Evolutionary conservation across 106 monocot species (phyloP), one percentile per base, ranked within the genome.

Genomic region (Triglochin maritima): DNA sequence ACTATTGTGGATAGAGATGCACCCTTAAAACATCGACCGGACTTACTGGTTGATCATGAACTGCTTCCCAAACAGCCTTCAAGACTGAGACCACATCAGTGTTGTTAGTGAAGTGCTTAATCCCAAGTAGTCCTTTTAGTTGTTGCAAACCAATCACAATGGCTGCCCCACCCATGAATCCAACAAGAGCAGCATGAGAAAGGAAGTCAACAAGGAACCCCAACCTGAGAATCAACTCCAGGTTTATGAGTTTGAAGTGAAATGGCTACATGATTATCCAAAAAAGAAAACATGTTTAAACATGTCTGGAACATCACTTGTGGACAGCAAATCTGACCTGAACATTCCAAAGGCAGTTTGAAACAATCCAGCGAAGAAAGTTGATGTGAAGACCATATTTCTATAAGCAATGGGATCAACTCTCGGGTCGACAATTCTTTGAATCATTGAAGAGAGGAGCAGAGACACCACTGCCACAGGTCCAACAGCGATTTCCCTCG

Each of bases 91-190:
- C 74, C 7, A 85, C 71, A 77, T 88, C 85, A 41, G 92, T 88
- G 2, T 81, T 85, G 70, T 92, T 88, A 9, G 92, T 88, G 77
- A 92, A 92, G 57, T 87, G 80, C 44, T 51, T 72, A 9, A 85
- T 78, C 7, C 92, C 92, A 50, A 88, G 85, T 6, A 92, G 55
- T 44, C 92, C 92, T 72, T 92, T 92, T 8, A 92, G 77, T 62
- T 92, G 92, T 49, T 92, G 92, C 45, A 88, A 46, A 0, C 85
- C 92, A 5, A 92, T 92, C 3, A 83, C 79, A 54, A 85, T 84
- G 10, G 93, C 93, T 15, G 93, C 88, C 3, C 87, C 92, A 7
- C 69, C 93, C 83, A 88, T 88, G 81, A 93, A 93, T 10, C 93
- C 93, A 17, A 88, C 85, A 56, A 86, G 81, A 15, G 88, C 79